phyloP scores from a whole-genome alignment of 495 filamentous ascomycete species.

The Chaetomium tenue region DNA sequence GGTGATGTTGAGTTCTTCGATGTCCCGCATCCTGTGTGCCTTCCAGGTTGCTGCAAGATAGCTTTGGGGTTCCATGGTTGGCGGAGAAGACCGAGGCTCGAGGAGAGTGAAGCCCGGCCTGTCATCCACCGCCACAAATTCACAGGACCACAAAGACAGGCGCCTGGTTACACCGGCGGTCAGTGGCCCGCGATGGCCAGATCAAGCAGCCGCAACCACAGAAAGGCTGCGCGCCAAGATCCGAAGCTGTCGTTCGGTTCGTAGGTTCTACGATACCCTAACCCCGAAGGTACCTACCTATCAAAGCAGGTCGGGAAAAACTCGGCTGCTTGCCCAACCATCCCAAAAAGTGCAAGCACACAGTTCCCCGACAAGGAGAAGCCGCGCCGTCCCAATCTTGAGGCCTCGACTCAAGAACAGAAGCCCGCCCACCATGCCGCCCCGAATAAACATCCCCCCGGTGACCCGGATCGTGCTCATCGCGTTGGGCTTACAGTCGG shows the following conservation, averaged over 20 bases:
- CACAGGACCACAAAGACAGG: neutral
- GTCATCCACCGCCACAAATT: neutral
- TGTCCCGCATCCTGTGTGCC: neutral
- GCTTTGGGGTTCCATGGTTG: neutral
- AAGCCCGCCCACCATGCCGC: constrained; percentile 59
- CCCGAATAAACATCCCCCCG: constrained; percentile 88
- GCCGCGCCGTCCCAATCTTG: constrained; percentile 8
- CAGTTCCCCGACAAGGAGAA: constrained; percentile 3
- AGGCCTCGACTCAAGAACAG: neutral
- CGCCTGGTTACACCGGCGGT: neutral
- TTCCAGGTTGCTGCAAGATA: neutral
- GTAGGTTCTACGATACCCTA: neutral
- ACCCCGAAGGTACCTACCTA: constrained; percentile 10
- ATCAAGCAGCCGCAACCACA: neutral
- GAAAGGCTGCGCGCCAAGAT: neutral
- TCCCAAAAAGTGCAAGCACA: constrained; percentile 10
- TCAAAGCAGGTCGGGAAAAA: constrained; percentile 10
- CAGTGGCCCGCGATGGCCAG: neutral
- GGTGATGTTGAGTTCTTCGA: neutral
- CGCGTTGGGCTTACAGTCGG: constrained; percentile 69
- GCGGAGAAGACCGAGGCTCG: neutral
- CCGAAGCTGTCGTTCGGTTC: neutral
- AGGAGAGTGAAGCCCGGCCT: neutral
- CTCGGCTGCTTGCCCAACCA: constrained; percentile 10
- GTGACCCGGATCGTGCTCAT: constrained; percentile 80